Evolutionary conservation across 1,284 basidiomycete genomes (phyloP), one percentile per base, ranked within the genome.

Genomic region (Mycena citricolor): DNA sequence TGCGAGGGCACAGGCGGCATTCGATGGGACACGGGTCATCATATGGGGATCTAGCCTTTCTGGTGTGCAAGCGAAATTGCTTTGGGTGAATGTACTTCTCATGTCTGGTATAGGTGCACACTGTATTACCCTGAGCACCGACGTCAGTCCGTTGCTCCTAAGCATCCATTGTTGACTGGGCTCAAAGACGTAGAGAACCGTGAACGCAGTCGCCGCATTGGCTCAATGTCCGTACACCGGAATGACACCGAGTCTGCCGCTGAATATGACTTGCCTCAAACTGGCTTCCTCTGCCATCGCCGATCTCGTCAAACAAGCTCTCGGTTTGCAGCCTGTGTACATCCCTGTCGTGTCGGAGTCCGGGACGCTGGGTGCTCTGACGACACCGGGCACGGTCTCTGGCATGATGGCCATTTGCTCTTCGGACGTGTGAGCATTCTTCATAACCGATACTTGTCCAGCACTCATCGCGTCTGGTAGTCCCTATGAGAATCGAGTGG

Each of bases 21-120:
- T 67, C 31, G 65, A 69, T 43, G 45, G 61, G 4, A 58, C 65
- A 21, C 55, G 61, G 13, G 55, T 68, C 24, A 46, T 69, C 13
- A 21, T 68, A 1, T 69, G 66, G 66, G 67, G 67, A 0, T 62
- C 63, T 8, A 68, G 66, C 44, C 66, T 67, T 30, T 57, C 67
- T 3, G 60, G 60, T 58, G 47, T n/a, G 52, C 43, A 2, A 54
- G 54, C 52, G 10, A 24, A 36, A 21, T 24, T 21, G 12, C 19
- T 21, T 48, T 23, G 16, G 13, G 29, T 14, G 5, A 20, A 8
- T 11, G 40, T 33, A 26, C 29, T 11, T 25, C 23, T 13, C 7
- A 16, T 35, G 13, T n/a, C 16, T 19, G 8, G 6, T 33, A 1
- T 33, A 66, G 68, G 68, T 5, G 68, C 63, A 4, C 68, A 71